phyloP scores from a whole-genome alignment of 768 basidiomycete genomes.

The Tricholoma terreum region DNA sequence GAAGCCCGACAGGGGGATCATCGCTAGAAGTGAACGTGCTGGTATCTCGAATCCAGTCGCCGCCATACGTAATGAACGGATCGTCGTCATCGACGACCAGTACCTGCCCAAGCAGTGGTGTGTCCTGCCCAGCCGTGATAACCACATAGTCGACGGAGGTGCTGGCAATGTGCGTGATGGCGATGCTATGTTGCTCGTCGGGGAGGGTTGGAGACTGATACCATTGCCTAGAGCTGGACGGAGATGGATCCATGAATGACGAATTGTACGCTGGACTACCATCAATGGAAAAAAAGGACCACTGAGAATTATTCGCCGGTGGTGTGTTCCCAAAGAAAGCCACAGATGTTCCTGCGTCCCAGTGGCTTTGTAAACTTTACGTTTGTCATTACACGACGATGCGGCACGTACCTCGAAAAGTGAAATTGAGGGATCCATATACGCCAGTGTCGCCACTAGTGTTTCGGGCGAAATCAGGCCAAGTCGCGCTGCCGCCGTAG shows the following conservation, averaged over 20 bases:
- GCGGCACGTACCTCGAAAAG: conserved; percentile 5
- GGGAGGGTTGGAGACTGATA: conserved; percentile 19
- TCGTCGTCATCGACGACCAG: conserved; percentile 25
- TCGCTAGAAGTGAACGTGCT: conserved; percentile 8
- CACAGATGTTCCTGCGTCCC: conserved; percentile 15
- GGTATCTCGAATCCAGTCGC: conserved; percentile 14
- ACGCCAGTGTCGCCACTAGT: conserved; percentile 1
- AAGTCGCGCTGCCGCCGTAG: neutral
- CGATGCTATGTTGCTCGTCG: conserved; percentile 19
- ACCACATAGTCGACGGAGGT: conserved; percentile 21
- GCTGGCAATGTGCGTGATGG: conserved; percentile 15
- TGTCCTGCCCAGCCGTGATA: conserved; percentile 17
- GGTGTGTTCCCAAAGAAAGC: conserved; percentile 14
- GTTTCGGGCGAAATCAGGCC: conserved; percentile 4
- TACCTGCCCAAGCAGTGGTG: conserved; percentile 14
- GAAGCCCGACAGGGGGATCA: conserved; percentile 13
- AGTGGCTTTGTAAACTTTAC: neutral
- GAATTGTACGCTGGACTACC: conserved; percentile 7
- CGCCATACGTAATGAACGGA: conserved; percentile 12
- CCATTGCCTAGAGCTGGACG: conserved; percentile 20
- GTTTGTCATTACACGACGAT: neutral
- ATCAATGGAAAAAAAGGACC: conserved; percentile 19
- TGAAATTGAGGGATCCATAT: conserved; percentile 4
- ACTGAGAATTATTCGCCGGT: conserved; percentile 4
- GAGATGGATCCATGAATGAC: conserved; percentile 11